Percentiles rank a stretch among this genome's conserved stretches.
These are phyloP conservation scores for Dothistroma septosporum DNA, from an alignment of 2,329 filamentous ascomycete species.

Conservation along the genomic window DNA sequence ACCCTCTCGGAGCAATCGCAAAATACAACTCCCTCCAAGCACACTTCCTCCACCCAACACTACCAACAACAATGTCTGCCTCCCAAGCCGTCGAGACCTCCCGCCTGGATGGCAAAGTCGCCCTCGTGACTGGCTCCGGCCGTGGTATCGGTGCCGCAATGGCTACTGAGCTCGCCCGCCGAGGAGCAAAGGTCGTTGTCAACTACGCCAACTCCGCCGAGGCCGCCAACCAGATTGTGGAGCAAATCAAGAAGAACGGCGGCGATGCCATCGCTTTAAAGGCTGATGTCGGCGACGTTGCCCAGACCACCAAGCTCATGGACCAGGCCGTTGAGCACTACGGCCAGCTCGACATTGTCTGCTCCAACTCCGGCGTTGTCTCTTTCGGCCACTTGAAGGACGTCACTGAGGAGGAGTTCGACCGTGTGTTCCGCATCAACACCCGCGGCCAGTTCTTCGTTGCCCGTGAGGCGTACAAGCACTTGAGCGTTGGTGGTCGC, in stretches of 20 bases:
- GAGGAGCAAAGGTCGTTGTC: slow-evolving; percentile 62
- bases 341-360: slow-evolving; percentile 65
- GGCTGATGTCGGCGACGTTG: slow-evolving; percentile 63
- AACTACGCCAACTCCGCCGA: slow-evolving; percentile 64
- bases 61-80: slow-evolving; percentile 34
- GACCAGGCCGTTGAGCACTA: slow-evolving; percentile 59
- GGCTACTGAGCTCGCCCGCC: slow-evolving; percentile 61
- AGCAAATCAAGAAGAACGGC: slow-evolving; percentile 61
- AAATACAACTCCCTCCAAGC: slow-evolving; percentile 23
- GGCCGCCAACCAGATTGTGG: slow-evolving; percentile 62
- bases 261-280: slow-evolving; percentile 61
- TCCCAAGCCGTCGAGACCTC: slow-evolving; percentile 42
- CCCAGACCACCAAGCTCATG: slow-evolving; percentile 61
- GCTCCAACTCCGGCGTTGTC: slow-evolving; percentile 62
- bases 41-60: slow-evolving; percentile 19
- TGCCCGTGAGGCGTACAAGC: slow-evolving; percentile 54
- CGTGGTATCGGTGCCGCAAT: slow-evolving; percentile 65
- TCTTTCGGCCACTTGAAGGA: slow-evolving; percentile 53
- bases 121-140: slow-evolving; percentile 53
- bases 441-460: slow-evolving; percentile 62
- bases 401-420: slow-evolving; percentile 53
- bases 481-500: slow-evolving; percentile 48
- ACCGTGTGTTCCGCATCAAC: slow-evolving; percentile 59
- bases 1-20: slow-evolving; percentile 25
- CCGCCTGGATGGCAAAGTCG: slow-evolving; percentile 53